Percentiles rank a stretch among this genome's conserved stretches.
These are phyloP conservation scores for Linum trigynum DNA, from an alignment of 345 rosid species.

Conservation along the genomic window DNA sequence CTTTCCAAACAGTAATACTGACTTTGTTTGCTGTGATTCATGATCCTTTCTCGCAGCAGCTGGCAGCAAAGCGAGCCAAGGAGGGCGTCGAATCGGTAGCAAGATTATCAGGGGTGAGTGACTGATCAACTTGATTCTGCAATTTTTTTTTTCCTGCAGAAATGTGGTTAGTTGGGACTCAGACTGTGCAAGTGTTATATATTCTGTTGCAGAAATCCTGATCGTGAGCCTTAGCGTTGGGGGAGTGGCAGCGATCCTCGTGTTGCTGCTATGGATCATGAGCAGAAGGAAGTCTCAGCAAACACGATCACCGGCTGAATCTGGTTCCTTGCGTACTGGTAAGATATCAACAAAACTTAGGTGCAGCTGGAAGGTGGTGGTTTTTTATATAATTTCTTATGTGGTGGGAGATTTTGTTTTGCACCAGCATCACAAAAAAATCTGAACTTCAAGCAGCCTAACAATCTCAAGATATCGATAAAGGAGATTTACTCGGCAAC, in stretches of 20 bases:
- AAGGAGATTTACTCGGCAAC: constrained; percentile 43
- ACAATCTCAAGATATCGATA: constrained; percentile 25
- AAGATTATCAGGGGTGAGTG: constrained; percentile 11
- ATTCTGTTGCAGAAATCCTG: constrained; percentile 21
- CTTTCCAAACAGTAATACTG: too few relatives aligned
- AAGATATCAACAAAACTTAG: background rate
- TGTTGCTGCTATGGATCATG: constrained; percentile 23
- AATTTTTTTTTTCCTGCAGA: too few relatives aligned
- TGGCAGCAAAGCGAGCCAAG: constrained; percentile 13
- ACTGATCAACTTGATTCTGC: background rate
- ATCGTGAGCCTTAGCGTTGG: constrained; percentile 23
- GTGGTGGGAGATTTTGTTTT: background rate
- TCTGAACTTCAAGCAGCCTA: constrained; percentile 15
- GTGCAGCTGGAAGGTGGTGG: background rate
- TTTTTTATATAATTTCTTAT: background rate
- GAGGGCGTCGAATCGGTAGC: background rate
- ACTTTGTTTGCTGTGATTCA: background rate
- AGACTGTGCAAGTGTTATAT: background rate
- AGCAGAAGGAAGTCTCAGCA: constrained; percentile 11
- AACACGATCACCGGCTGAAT: constrained; percentile 9
- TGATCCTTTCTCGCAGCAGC: background rate
- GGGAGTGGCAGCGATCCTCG: constrained; percentile 19
- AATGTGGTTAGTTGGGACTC: too few relatives aligned
- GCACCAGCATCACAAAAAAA: constrained; percentile 15
- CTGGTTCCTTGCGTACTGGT: constrained; percentile 13